Percentiles rank a stretch among this genome's conserved stretches.
phyloP scores from a whole-genome alignment of 2,329 filamentous ascomycete genomes.

The Cryphonectria nitschkei region DNA sequence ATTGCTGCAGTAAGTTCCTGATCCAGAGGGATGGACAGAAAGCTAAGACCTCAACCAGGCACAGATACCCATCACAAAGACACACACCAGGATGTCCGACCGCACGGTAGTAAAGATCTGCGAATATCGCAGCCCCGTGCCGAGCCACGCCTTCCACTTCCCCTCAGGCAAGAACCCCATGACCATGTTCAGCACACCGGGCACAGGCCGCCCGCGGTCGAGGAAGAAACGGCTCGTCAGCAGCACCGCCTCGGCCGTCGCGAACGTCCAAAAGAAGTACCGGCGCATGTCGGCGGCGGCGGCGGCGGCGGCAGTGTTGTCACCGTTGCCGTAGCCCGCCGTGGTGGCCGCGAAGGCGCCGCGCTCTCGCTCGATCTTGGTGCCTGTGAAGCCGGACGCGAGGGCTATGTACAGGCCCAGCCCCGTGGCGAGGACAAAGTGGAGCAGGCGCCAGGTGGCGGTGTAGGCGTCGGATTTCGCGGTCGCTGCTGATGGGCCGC shows the following conservation, averaged over 20 bases:
- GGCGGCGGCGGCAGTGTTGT: slow-evolving; percentile 23
- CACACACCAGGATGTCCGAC: slow-evolving; percentile 72
- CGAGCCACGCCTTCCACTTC: slow-evolving; percentile 50
- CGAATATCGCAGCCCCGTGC: slow-evolving; percentile 65
- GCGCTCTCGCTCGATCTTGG: slow-evolving; percentile 60
- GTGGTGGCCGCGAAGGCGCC: slow-evolving; percentile 39
- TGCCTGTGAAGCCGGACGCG: slow-evolving; percentile 70
- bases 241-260: slow-evolving; percentile 73
- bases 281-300: slow-evolving; percentile 40
- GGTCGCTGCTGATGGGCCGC: slow-evolving; percentile 34
- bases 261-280: slow-evolving; percentile 79
- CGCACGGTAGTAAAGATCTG: slow-evolving; percentile 74
- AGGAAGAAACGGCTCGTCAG: slow-evolving; percentile 73
- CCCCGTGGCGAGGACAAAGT: slow-evolving; percentile 71
- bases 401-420: slow-evolving; percentile 73
- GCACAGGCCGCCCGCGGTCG: slow-evolving; percentile 62
- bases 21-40: not conserved
- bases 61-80: slow-evolving; percentile 72
- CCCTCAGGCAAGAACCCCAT: slow-evolving; percentile 68
- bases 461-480: slow-evolving; percentile 41
- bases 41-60: slow-evolving; percentile 46
- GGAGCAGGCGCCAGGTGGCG: slow-evolving; percentile 72
- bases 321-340: slow-evolving; percentile 28
- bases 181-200: slow-evolving; percentile 66
- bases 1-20: not conserved